Evolutionary conservation across 352 stramenopile genomes (phyloP).

Genomic region (Phytophthora aleatoria): DNA sequence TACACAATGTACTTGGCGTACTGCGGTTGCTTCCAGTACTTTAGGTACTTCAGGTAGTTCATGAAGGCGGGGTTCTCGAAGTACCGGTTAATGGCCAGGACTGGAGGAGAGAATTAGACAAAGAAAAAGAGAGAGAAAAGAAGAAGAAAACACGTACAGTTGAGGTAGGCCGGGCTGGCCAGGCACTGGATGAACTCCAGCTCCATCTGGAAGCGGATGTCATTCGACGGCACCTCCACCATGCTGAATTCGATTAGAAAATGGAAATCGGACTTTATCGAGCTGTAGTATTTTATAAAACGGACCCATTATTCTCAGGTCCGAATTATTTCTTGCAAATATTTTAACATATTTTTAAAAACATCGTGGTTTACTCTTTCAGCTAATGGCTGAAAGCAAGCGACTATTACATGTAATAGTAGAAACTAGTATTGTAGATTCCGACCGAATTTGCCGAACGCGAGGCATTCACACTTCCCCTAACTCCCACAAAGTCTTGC

Average conservation of each 20-base stretch:
- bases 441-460: too few species aligned
- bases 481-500: too few species aligned
- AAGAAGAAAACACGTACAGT: conserved; percentile 54
- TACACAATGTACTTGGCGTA: conserved; percentile 93
- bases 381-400: too few species aligned
- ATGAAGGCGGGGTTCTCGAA: conserved; percentile 92
- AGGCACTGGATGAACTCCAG: conserved; percentile 94
- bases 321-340: too few species aligned
- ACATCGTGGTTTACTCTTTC: too few species aligned
- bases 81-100: conserved; percentile 91
- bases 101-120: conserved; percentile 33
- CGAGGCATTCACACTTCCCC: too few species aligned
- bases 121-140: neutral
- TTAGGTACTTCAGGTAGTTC: conserved; percentile 91
- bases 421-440: too few species aligned
- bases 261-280: conserved; percentile 6
- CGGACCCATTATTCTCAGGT: too few species aligned
- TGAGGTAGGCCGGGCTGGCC: conserved; percentile 88
- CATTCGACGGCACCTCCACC: conserved; percentile 84
- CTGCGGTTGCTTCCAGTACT: conserved; percentile 93
- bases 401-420: too few species aligned
- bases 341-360: too few species aligned
- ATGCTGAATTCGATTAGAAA: conserved; percentile 4
- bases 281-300: neutral
- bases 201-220: conserved; percentile 93